Base-by-base conservation (phyloP, 2,329 filamentous ascomycete species). In the Chaetomium sp. region DNA sequence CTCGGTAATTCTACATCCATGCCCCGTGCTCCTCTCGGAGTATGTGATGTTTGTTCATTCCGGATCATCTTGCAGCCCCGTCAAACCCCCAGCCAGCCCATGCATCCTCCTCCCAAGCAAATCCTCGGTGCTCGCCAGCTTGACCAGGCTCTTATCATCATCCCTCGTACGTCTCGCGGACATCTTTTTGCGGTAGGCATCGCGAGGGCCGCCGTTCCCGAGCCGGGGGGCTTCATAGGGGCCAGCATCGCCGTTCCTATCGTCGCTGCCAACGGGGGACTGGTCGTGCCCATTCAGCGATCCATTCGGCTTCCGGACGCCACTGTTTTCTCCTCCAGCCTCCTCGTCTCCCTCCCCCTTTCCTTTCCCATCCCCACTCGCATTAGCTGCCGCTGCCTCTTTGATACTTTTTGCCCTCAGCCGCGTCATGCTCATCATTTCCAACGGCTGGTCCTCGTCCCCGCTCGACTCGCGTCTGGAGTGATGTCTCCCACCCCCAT, bases 391-490 rank as follows among this genome's bases (percentile, higher is more conserved):
- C 31, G n/a, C 53, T 19, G 29, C 33, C 42, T 4, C 57, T 42
- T 42, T 42, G 38, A 42, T 42, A 19, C 38, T 42, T 16, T 42
- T 42, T 16, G 38, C 70, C 50, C 71, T 72, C 65, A 78, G 72
- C 67, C 78, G 80, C 13, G 82, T 84, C 80, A 89, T 85, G 70
- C 84, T 87, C 81, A 96, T 87, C 81, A 97, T 97, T 77, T 97
- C 93, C 10, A 97, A 76, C 3, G 92, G 91, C 23, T 82, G 79
- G 60, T 96, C 93, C 68, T 97, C 93, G 38, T 95, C 92, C 0
- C 87, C 91, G 12, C 88, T 90, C 16, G 81, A 90, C 76, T 86
- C 90, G 54, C 79, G 83, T 64, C 78, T 76, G 8, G 81, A 77
- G 60, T 79, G 77, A 71, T 86, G 83, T 69, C 83, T 80, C 57